Evolutionary conservation across 768 basidiomycete genomes (phyloP).

Genomic region (Chalciporus chontae): DNA sequence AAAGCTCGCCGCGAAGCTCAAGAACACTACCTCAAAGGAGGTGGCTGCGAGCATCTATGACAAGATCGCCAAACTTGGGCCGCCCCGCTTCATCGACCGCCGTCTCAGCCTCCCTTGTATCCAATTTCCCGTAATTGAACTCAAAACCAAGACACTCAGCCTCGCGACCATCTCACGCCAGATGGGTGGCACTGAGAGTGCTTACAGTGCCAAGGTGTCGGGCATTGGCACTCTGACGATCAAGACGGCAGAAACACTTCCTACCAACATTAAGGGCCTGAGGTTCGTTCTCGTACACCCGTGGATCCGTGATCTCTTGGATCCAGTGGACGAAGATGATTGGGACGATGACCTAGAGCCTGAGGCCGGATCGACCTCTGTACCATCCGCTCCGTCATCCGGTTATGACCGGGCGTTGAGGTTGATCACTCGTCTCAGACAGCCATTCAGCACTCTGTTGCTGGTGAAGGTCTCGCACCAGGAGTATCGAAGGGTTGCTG

Average conservation of each 20-base stretch:
- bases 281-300: neutral
- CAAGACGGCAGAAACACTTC: neutral
- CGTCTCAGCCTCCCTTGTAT: neutral
- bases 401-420: neutral
- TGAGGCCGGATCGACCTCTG: neutral
- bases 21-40: no score
- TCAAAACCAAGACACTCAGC: neutral
- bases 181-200: neutral
- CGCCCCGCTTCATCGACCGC: neutral
- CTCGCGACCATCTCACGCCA: no score
- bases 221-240: neutral
- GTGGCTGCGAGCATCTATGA: neutral
- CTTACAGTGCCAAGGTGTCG: neutral
- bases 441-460: neutral
- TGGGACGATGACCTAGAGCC: neutral
- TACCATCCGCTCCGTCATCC: neutral
- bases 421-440: neutral
- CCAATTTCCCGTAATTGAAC: neutral
- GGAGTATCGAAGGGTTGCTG: neutral
- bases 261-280: neutral
- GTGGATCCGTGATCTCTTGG: neutral
- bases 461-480: neutral
- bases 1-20: no score
- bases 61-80: neutral
- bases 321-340: neutral